These are phyloP conservation scores for Hsuehochloa calcarea DNA, from an alignment of 176 grass and related monocot species.

Conservation along the genomic window DNA sequence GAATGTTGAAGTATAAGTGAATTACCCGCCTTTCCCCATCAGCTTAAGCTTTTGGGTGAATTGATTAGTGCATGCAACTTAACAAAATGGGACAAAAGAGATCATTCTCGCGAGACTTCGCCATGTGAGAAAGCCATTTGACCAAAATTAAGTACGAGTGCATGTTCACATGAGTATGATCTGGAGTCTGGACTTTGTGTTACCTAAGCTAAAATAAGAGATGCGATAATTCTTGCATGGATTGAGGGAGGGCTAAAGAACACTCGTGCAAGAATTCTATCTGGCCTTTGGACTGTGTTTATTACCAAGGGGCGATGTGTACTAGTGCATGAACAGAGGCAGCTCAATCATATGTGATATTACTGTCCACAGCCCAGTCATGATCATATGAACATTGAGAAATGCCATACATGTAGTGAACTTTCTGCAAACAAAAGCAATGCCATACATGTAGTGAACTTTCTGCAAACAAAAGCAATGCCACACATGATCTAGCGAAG, in stretches of 20 bases:
- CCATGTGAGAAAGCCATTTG: constrained; percentile 27
- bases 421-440: not conserved
- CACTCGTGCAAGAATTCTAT: not conserved
- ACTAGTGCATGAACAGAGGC: not conserved
- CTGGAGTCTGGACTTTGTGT: not conserved
- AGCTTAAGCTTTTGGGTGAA: too few species aligned
- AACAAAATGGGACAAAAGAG: constrained; percentile 23
- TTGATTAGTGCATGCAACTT: too few species aligned
- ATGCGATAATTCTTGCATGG: not conserved
- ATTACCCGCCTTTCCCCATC: too few species aligned
- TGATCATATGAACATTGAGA: not conserved
- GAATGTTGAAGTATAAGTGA: too few species aligned
- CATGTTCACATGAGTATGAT: not conserved
- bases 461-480: not conserved
- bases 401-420: not conserved
- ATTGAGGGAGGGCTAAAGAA: not conserved
- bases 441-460: not conserved
- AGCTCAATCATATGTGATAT: not conserved
- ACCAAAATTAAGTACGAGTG: constrained; percentile 9
- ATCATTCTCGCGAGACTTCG: not conserved
- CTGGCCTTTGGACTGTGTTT: not conserved
- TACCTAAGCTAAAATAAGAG: not conserved
- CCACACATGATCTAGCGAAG: not conserved
- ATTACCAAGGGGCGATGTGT: not conserved
- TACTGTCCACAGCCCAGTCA: not conserved